phyloP scores from a whole-genome alignment of 352 stramenopile genomes.

The Pythium brassicae region DNA sequence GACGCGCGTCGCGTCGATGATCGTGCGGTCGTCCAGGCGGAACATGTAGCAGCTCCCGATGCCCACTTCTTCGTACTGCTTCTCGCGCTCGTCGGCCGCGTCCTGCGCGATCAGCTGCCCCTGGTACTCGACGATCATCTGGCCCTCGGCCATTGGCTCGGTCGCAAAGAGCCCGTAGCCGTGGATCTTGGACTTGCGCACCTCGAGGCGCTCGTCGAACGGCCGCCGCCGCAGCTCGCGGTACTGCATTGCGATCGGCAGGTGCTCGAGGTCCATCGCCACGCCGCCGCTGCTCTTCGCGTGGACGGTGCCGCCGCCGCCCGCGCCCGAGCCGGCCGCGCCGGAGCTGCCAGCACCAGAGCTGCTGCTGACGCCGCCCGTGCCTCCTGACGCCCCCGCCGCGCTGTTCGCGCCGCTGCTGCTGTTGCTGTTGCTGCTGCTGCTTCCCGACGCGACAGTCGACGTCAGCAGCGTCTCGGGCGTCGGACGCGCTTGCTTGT shows the following conservation, averaged over 20 bases:
- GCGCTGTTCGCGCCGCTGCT: constrained; percentile 5
- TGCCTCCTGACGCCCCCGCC: constrained; percentile 2
- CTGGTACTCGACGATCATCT: constrained; percentile 98
- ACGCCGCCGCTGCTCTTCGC: constrained; percentile 24
- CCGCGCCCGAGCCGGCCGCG: constrained; percentile 6
- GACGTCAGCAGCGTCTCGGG: constrained; percentile 15
- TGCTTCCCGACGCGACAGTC: constrained; percentile 8
- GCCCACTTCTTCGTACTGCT: constrained; percentile 91
- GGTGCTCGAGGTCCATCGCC: constrained; percentile 77
- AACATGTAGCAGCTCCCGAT: constrained; percentile 98
- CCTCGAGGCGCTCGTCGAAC: constrained; percentile 88
- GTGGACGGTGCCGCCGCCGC: background rate
- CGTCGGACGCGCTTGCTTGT: constrained; percentile 52
- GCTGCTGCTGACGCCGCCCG: constrained; percentile 7
- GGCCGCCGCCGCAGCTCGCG: constrained; percentile 87
- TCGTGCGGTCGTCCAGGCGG: constrained; percentile 90
- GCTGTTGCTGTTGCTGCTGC: constrained; percentile 5
- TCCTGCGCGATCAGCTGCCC: constrained; percentile 90
- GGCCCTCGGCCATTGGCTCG: constrained; percentile 82
- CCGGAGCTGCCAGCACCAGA: background rate
- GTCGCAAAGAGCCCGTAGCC: constrained; percentile 96
- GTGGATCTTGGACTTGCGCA: constrained; percentile 94
- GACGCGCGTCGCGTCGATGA: constrained; percentile 93
- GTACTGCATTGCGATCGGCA: constrained; percentile 90
- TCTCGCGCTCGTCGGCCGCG: constrained; percentile 92